Percentiles rank a stretch among this genome's conserved stretches.
phyloP scores from a whole-genome alignment of 2,329 filamentous ascomycete genomes.

The Colletotrichum simmondsii region DNA sequence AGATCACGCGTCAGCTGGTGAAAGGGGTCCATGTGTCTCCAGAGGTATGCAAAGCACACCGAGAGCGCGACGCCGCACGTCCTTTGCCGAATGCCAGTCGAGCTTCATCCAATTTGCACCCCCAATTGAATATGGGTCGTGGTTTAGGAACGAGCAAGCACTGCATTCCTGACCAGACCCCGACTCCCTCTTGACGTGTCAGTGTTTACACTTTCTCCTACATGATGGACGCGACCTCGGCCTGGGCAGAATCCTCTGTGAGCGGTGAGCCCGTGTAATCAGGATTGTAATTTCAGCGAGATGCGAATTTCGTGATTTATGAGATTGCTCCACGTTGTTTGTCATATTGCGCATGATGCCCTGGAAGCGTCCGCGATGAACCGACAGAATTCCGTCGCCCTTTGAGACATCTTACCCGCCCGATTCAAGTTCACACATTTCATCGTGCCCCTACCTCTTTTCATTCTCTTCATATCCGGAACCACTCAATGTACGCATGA shows the following conservation, averaged over 20 bases:
- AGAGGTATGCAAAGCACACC: conserved; percentile 19
- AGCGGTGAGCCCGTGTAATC: background rate
- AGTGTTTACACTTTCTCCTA: conserved; percentile 18
- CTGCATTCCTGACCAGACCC: background rate
- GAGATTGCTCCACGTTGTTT: background rate
- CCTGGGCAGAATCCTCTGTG: background rate
- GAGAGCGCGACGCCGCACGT: background rate
- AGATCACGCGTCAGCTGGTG: conserved; percentile 2
- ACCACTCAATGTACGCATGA: background rate
- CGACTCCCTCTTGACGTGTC: background rate
- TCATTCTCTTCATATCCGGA: background rate
- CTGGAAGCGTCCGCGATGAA: background rate
- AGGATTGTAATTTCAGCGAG: conserved; percentile 13
- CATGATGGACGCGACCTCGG: conserved; percentile 6
- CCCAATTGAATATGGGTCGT: conserved; percentile 3
- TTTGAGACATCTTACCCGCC: too few species aligned
- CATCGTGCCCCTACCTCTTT: background rate
- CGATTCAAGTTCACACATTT: too few species aligned
- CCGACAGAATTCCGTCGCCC: background rate
- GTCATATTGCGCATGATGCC: background rate
- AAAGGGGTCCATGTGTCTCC: background rate
- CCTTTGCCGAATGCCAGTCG: conserved; percentile 21
- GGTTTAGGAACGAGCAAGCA: background rate
- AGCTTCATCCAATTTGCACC: conserved; percentile 18
- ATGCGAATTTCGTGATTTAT: background rate